These are phyloP conservation scores for Aspergillus neotritici DNA, from an alignment of 2,329 filamentous ascomycete species.

Conservation along the genomic window DNA sequence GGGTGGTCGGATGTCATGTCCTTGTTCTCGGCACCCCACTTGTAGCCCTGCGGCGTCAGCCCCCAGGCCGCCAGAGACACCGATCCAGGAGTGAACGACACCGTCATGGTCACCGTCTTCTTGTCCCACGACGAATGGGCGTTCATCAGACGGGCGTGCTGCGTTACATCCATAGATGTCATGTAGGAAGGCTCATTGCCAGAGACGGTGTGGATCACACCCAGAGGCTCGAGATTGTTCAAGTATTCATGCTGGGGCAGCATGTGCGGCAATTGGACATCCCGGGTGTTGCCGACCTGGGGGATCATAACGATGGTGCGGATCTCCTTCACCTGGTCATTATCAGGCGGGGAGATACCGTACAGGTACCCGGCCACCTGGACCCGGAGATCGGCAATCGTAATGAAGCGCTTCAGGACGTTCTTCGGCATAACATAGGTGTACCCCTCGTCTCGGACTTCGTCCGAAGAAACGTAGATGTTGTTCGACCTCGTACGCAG, in stretches of 20 bases:
- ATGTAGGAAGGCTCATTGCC: constrained; percentile 96
- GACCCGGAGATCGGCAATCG: constrained; percentile 89
- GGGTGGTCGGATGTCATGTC: constrained; percentile 90
- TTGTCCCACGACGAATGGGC: constrained; percentile 75
- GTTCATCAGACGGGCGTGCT: constrained; percentile 85
- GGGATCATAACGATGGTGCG: constrained; percentile 96
- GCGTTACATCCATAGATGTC: constrained; percentile 89
- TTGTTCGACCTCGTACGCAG: constrained; percentile 91
- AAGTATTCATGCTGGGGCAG: constrained; percentile 90
- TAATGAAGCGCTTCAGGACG: constrained; percentile 95
- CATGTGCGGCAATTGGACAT: constrained; percentile 83
- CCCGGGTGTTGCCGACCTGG: constrained; percentile 87
- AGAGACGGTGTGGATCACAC: constrained; percentile 90
- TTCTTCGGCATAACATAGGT: constrained; percentile 99
- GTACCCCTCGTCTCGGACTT: constrained; percentile 81
- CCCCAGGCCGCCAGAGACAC: constrained; percentile 93
- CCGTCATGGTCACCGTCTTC: constrained; percentile 89
- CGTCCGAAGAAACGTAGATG: constrained; percentile 96
- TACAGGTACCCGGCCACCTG: constrained; percentile 97
- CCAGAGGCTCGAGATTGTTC: constrained; percentile 77
- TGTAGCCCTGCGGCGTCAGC: constrained; percentile 84
- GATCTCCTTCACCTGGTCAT: constrained; percentile 94
- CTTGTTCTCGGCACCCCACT: constrained; percentile 95
- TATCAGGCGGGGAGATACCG: constrained; percentile 84
- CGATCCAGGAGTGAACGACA: constrained; percentile 93